These are phyloP conservation scores for Arctium lappa DNA, from an alignment of 129 eudicot species.

Conservation along the genomic window DNA sequence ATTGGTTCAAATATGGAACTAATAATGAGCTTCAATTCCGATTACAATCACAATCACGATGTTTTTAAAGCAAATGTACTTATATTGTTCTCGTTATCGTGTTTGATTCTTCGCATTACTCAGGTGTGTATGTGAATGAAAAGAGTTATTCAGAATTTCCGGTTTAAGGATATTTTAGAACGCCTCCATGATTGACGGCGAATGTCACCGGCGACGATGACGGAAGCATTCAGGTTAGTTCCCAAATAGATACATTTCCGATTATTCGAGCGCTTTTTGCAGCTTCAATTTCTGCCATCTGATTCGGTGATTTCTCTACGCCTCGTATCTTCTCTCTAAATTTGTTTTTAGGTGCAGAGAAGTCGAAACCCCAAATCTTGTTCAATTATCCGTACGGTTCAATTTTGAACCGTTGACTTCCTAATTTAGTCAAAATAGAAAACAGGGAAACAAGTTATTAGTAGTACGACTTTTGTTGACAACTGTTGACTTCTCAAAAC, in stretches of 20 bases:
- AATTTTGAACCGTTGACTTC: too few species aligned
- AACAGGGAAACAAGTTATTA: not conserved
- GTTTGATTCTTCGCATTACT: not conserved
- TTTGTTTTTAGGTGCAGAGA: not conserved
- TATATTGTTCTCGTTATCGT: not conserved
- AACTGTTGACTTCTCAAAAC: constrained; percentile 11
- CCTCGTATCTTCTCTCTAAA: constrained; percentile 27
- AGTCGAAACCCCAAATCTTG: too few species aligned
- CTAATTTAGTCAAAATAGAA: too few species aligned
- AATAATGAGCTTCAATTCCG: not conserved
- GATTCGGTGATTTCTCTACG: constrained; percentile 36
- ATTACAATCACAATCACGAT: not conserved
- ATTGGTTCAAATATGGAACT: not conserved
- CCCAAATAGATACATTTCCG: constrained; percentile 41
- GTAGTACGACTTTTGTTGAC: constrained; percentile 2
- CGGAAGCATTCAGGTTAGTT: constrained; percentile 46
- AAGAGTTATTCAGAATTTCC: not conserved
- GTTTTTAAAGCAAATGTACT: not conserved
- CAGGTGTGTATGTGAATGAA: not conserved
- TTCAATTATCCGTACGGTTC: too few species aligned
- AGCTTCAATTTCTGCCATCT: constrained; percentile 56
- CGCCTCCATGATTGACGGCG: constrained; percentile 53
- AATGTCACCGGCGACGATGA: constrained; percentile 57
- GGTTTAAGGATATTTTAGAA: constrained; percentile 49
- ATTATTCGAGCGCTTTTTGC: constrained; percentile 39